Evolutionary conservation across 2,329 filamentous ascomycete genomes (phyloP).

Genomic region (Penicillium vulpinum): DNA sequence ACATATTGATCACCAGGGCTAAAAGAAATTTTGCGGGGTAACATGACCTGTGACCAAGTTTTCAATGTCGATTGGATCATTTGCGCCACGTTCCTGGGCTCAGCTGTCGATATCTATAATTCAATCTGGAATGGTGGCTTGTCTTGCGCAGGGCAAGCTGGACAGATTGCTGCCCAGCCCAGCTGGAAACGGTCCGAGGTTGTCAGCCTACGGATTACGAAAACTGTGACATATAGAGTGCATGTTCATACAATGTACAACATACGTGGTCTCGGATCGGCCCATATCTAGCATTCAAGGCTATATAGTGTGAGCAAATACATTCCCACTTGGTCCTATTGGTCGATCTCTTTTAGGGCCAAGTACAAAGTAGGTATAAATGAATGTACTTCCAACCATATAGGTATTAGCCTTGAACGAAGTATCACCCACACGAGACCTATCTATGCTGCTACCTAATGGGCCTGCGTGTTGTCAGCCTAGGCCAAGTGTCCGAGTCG

Average conservation of each 20-base stretch:
- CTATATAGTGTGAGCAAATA: neutral
- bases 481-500: neutral
- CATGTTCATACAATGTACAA: neutral
- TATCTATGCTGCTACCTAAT: neutral
- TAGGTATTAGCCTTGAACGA: neutral
- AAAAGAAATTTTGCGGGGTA: conserved; percentile 7
- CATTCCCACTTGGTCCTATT: neutral
- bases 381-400: neutral
- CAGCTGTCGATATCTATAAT: neutral
- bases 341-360: neutral
- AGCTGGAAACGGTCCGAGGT: neutral
- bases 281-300: neutral
- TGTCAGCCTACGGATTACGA: neutral
- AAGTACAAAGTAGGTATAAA: neutral
- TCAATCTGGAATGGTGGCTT: neutral
- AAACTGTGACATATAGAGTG: neutral
- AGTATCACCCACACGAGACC: neutral
- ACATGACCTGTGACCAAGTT: neutral
- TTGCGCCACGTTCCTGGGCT: neutral
- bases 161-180: neutral
- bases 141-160: neutral
- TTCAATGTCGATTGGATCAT: neutral
- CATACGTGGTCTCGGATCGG: neutral
- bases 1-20: conserved; percentile 1
- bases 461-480: neutral